Percentiles rank a stretch among this genome's conserved stretches.
Conservation (phyloP, 306 rosid species). For the Castanopsis chinensis region DNA sequence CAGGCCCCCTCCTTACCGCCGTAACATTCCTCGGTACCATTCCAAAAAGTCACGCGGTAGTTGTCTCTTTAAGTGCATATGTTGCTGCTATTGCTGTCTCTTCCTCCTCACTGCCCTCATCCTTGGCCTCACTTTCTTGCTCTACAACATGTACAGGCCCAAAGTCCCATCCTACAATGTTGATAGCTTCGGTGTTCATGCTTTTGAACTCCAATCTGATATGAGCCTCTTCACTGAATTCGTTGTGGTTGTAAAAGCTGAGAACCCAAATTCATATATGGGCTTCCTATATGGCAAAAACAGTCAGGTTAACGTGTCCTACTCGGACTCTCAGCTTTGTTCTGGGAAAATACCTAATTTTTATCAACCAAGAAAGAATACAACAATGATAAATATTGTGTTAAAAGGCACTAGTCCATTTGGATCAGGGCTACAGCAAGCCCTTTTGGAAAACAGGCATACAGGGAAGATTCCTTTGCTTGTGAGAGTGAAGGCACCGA, state of each 20-base stretch:
- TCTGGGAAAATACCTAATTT: slow-evolving; percentile 35
- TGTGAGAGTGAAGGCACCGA: slow-evolving; percentile 32
- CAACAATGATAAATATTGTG: slow-evolving; percentile 12
- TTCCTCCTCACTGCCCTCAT: slow-evolving; percentile 24
- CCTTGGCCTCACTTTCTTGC: background rate
- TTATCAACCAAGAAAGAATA: slow-evolving; percentile 35
- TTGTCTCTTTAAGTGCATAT: slow-evolving; percentile 20
- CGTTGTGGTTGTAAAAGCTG: slow-evolving; percentile 23
- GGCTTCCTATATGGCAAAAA: slow-evolving; percentile 33
- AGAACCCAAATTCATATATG: slow-evolving; percentile 42
- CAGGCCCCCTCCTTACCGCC: slow-evolving; percentile 23
- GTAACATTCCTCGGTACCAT: slow-evolving; percentile 10
- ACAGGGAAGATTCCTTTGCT: slow-evolving; percentile 30
- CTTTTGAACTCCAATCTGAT: slow-evolving; percentile 20
- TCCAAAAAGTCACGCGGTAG: background rate
- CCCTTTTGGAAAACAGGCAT: slow-evolving; percentile 16
- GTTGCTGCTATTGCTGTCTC: slow-evolving; percentile 33
- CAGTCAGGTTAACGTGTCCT: slow-evolving; percentile 21
- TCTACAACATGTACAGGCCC: slow-evolving; percentile 25
- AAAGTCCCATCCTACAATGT: slow-evolving; percentile 33
- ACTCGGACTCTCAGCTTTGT: slow-evolving; percentile 22
- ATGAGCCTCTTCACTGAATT: slow-evolving; percentile 27
- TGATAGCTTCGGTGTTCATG: slow-evolving; percentile 12
- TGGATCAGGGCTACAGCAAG: slow-evolving; percentile 5
- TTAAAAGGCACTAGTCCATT: slow-evolving; percentile 38